Evolutionary conservation across 441 rosid genomes (phyloP).

Genomic region (Erodium moschatum): DNA sequence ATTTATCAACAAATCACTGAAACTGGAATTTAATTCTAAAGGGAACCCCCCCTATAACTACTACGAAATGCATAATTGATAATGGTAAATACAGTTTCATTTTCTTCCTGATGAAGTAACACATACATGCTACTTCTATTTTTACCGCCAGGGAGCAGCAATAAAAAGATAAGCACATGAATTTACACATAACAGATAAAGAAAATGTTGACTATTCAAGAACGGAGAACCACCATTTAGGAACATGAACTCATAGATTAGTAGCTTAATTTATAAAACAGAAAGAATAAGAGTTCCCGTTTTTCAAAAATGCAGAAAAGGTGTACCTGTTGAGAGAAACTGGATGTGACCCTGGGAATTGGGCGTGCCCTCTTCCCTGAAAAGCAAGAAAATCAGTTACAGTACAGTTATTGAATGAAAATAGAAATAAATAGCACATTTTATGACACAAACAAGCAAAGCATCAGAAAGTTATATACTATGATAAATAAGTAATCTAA

Average conservation of each 20-base stretch:
- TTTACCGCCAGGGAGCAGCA: background rate
- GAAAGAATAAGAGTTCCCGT: conserved; percentile 10
- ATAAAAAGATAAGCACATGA: too few species aligned
- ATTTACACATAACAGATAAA: conserved; percentile 1
- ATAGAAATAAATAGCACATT: background rate
- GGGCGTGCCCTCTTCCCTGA: conserved; percentile 71
- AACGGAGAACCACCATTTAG: background rate
- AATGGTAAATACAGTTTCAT: background rate
- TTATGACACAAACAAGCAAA: background rate
- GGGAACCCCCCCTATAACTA: background rate
- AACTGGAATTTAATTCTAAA: background rate
- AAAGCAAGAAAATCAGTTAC: conserved; percentile 19
- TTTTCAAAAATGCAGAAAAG: conserved; percentile 11
- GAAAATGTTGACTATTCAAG: background rate
- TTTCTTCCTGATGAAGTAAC: background rate
- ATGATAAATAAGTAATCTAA: background rate
- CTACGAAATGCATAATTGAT: background rate
- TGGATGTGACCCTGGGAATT: conserved; percentile 97
- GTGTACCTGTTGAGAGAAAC: conserved; percentile 88
- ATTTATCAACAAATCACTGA: background rate
- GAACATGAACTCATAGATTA: conserved; percentile 1
- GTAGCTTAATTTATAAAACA: conserved; percentile 7
- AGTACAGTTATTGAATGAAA: background rate
- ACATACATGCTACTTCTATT: background rate
- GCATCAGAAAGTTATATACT: too few species aligned